Conservation (phyloP, 495 filamentous ascomycete genomes). For the Hypomontagnella monticulosa region DNA sequence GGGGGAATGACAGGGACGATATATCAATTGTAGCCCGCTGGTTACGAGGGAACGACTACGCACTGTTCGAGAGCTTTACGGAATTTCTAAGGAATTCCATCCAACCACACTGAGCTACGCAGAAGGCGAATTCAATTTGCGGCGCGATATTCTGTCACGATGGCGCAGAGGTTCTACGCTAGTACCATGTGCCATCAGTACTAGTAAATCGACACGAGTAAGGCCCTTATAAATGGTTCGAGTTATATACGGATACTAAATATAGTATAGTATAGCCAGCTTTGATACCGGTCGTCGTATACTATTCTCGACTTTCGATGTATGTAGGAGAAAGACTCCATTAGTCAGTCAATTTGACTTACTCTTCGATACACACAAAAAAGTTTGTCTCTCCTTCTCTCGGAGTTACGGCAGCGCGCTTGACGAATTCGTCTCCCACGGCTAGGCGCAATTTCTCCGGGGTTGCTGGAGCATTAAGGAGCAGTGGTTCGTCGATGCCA, state of each 20-base stretch:
- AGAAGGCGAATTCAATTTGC: background rate
- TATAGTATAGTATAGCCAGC: too few species aligned
- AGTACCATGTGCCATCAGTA: too few species aligned
- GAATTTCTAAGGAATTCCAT: conserved; percentile 70
- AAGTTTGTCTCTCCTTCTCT: conserved; percentile 83
- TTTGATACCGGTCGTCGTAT: too few species aligned
- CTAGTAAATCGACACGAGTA: too few species aligned
- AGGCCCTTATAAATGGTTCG: too few species aligned
- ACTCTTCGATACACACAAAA: conserved; percentile 56
- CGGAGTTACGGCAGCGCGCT: conserved; percentile 68
- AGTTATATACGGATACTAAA: too few species aligned
- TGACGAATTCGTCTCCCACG: conserved; percentile 78
- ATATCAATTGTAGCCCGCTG: conserved; percentile 68
- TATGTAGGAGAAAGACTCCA: too few species aligned
- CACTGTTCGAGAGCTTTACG: conserved; percentile 88
- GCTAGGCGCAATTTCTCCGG: conserved; percentile 77
- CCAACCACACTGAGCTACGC: background rate
- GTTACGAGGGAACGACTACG: conserved; percentile 77
- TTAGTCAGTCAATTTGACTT: background rate
- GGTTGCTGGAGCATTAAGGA: conserved; percentile 70
- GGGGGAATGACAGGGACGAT: conserved; percentile 21
- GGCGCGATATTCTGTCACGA: too few species aligned
- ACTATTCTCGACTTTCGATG: too few species aligned
- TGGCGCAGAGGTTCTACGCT: too few species aligned
- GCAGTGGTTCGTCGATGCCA: conserved; percentile 60